phyloP scores from a whole-genome alignment of 805 yeast genomes.

The Zygoascus flipseniorum region DNA sequence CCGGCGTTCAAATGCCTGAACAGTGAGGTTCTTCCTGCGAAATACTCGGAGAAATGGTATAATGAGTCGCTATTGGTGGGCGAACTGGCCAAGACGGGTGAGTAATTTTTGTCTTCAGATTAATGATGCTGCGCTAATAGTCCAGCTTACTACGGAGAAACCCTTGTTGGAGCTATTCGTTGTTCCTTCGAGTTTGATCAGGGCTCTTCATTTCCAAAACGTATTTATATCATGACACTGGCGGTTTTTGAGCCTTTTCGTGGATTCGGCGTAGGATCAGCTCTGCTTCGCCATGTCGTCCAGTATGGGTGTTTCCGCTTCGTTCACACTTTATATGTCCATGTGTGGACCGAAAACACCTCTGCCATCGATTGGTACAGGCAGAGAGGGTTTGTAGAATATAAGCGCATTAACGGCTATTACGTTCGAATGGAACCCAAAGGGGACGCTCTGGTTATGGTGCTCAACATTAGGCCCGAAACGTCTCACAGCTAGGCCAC shows the following conservation, averaged over 20 bases:
- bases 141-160: constrained; percentile 42
- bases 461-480: neutral
- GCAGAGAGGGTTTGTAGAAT: constrained; percentile 39
- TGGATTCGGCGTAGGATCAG: constrained; percentile 50
- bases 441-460: constrained; percentile 37
- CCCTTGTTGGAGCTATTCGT: constrained; percentile 58
- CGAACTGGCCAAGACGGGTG: constrained; percentile 45
- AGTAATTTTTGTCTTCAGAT: neutral
- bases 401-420: constrained; percentile 35
- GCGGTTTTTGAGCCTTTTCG: constrained; percentile 63
- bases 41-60: constrained; percentile 47
- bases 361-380: constrained; percentile 44
- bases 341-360: constrained; percentile 41
- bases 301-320: constrained; percentile 47
- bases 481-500: no score
- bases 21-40: constrained; percentile 41
- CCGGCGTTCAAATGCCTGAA: constrained; percentile 53
- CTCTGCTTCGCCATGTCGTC: constrained; percentile 48
- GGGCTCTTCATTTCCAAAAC: neutral
- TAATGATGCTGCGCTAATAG: neutral
- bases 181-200: constrained; percentile 39
- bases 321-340: constrained; percentile 45
- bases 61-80: constrained; percentile 37
- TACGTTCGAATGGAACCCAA: constrained; percentile 36
- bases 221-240: constrained; percentile 53